Conservation (phyloP, 2,329 filamentous ascomycete genomes). For the Fusarium dimerum region DNA sequence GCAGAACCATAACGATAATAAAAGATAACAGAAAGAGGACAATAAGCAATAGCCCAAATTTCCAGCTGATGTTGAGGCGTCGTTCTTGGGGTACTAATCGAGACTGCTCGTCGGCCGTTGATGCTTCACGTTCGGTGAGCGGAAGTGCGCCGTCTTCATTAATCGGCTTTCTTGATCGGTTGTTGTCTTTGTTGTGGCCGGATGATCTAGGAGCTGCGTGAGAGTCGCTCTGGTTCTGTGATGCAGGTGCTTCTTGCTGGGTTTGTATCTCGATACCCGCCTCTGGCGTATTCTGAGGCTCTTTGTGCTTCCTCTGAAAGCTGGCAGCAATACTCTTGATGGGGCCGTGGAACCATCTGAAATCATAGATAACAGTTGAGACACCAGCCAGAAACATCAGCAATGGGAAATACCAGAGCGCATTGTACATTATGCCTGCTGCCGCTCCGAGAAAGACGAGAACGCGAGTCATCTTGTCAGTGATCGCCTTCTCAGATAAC, state of each 20-base stretch:
- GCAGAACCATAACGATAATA: slow-evolving; percentile 53
- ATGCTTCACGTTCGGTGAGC: background rate
- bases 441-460: slow-evolving; percentile 64
- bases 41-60: slow-evolving; percentile 44
- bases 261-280: slow-evolving; percentile 7
- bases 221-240: background rate
- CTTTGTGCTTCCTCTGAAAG: slow-evolving; percentile 1
- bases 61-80: slow-evolving; percentile 46
- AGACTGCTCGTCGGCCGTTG: slow-evolving; percentile 9
- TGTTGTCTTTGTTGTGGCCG: slow-evolving; percentile 1
- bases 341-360: slow-evolving; percentile 46
- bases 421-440: slow-evolving; percentile 69
- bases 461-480: slow-evolving; percentile 61
- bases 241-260: background rate
- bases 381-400: slow-evolving; percentile 60
- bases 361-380: slow-evolving; percentile 57
- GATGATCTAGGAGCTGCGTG: background rate
- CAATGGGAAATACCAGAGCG: slow-evolving; percentile 73
- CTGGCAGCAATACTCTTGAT: slow-evolving; percentile 5
- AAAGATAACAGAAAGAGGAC: slow-evolving; percentile 57
- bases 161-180: background rate
- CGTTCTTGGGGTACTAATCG: slow-evolving; percentile 36
- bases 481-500: slow-evolving; percentile 67
- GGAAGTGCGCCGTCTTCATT: background rate
- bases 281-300: slow-evolving; percentile 2